These are phyloP conservation scores for Penicillium malachiteum DNA, from an alignment of 495 filamentous ascomycete species.

Conservation along the genomic window DNA sequence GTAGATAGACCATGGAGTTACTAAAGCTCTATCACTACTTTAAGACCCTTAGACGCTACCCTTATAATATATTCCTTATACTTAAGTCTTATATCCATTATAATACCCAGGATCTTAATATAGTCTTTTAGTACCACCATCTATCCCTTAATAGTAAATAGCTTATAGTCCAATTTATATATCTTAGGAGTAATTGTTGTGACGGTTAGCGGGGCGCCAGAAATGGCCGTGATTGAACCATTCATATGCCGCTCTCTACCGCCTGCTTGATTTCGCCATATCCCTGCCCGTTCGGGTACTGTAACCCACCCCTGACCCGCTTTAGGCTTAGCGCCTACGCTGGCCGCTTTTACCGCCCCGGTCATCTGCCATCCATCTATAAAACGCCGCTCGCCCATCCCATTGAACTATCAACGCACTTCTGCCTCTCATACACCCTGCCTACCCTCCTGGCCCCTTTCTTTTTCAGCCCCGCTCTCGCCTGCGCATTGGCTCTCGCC, in stretches of 20 bases:
- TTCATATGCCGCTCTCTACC: constrained; percentile 8
- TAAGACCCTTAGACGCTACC: constrained; percentile 26
- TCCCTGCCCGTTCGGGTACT: too few relatives aligned
- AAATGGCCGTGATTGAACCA: constrained; percentile 13
- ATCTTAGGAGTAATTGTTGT: background rate
- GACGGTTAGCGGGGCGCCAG: constrained; percentile 16
- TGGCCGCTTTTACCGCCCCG: too few relatives aligned
- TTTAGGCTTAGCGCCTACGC: too few relatives aligned
- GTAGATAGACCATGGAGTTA: constrained; percentile 24
- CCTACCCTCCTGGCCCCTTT: constrained; percentile 5
- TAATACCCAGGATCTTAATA: constrained; percentile 10
- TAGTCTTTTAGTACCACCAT: constrained; percentile 13
- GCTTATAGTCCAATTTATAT: constrained; percentile 11
- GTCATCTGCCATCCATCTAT: too few relatives aligned
- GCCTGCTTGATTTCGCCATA: constrained; percentile 10
- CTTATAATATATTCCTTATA: constrained; percentile 23
- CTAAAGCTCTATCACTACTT: constrained; percentile 25
- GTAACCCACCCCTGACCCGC: too few relatives aligned
- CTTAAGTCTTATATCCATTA: constrained; percentile 22
- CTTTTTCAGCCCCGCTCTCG: background rate
- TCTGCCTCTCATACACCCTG: constrained; percentile 3
- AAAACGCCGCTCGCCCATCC: constrained; percentile 9
- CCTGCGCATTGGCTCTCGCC: constrained; percentile 5
- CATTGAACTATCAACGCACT: constrained; percentile 9
- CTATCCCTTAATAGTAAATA: constrained; percentile 19